Percentiles rank a stretch among this genome's conserved stretches.
Evolutionary conservation across 2,329 filamentous ascomycete species (phyloP).

Genomic region (Lachnellula occidentalis): DNA sequence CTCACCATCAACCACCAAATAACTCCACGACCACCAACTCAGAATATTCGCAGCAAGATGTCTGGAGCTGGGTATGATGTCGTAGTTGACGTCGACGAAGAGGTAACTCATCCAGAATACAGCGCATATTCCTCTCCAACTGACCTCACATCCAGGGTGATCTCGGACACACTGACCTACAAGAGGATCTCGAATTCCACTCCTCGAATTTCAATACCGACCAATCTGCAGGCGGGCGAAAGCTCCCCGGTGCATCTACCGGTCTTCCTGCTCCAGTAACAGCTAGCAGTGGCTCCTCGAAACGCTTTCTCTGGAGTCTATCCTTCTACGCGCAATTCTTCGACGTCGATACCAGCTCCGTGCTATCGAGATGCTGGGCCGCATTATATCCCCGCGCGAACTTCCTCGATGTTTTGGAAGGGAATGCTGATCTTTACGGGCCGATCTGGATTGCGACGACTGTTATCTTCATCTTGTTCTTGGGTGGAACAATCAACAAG

Average conservation of each 20-base stretch:
- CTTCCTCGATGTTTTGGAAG: constrained; percentile 95
- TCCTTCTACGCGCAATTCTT: constrained; percentile 98
- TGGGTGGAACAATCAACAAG: constrained; percentile 91
- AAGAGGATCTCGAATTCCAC: constrained; percentile 99
- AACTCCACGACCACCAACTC: background rate
- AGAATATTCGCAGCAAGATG: constrained; percentile 18
- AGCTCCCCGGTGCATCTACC: constrained; percentile 34
- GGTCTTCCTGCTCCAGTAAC: constrained; percentile 54
- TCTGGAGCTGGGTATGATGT: constrained; percentile 80
- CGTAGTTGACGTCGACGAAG: constrained; percentile 94
- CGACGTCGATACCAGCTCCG: constrained; percentile 90
- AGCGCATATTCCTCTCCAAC: constrained; percentile 1
- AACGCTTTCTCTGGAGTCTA: constrained; percentile 88
- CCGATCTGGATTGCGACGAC: constrained; percentile 99
- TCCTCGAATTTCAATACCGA: constrained; percentile 73
- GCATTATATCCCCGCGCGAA: constrained; percentile 88
- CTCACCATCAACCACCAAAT: background rate
- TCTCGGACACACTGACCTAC: constrained; percentile 93
- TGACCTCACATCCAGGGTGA: constrained; percentile 62
- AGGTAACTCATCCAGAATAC: constrained; percentile 49
- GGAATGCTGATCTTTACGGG: constrained; percentile 93
- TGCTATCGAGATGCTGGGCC: constrained; percentile 79
- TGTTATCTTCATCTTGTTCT: constrained; percentile 89
- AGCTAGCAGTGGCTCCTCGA: constrained; percentile 49
- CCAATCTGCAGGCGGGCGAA: constrained; percentile 39